Evolutionary conservation across 192 early-diverging fungal species (phyloP).

Genomic region (Mortierella claussenii): DNA sequence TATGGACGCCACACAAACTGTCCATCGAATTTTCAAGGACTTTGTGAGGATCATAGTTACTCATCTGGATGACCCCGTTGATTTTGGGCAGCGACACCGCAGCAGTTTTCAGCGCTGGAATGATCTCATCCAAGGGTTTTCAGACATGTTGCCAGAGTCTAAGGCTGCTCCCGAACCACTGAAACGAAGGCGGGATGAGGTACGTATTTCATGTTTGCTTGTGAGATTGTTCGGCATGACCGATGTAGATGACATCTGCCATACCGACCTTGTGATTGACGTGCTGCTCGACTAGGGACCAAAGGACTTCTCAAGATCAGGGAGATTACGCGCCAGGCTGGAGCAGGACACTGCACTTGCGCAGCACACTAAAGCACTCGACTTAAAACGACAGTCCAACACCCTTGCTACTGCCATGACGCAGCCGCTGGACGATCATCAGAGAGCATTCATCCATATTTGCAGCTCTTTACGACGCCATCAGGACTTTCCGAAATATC

Average conservation of each 20-base stretch:
- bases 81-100: background rate
- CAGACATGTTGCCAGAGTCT: background rate
- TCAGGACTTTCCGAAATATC: constrained; percentile 9
- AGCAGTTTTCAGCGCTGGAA: constrained; percentile 2
- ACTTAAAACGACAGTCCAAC: no score
- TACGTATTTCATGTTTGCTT: no score
- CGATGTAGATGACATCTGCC: no score
- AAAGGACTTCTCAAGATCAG: background rate
- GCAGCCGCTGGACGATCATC: constrained; percentile 4
- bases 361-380: background rate
- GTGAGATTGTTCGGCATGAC: no score
- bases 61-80: background rate
- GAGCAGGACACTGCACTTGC: background rate
- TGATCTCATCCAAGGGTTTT: constrained; percentile 2
- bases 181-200: constrained; percentile 1
- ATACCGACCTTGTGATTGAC: no score
- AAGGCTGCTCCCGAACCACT: background rate
- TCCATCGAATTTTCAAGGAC: constrained; percentile 3
- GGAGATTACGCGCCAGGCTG: background rate
- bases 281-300: no score
- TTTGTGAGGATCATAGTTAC: background rate
- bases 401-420: background rate
- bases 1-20: background rate
- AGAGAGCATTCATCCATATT: constrained; percentile 24
- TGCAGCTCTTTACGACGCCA: constrained; percentile 15